phyloP scores from a whole-genome alignment of 345 rosid species.

The Ceriops decandra region DNA sequence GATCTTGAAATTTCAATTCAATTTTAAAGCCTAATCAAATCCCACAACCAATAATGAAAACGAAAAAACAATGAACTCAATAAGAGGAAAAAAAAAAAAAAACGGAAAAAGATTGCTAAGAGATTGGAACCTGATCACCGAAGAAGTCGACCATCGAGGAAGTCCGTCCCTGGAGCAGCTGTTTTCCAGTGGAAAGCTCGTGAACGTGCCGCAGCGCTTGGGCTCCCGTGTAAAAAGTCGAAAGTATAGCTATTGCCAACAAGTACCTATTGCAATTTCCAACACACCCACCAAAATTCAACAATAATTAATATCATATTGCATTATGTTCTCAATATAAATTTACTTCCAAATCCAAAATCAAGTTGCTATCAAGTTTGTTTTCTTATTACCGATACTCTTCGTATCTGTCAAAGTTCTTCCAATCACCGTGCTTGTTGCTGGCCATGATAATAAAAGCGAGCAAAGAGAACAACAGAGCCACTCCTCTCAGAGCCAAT shows the following conservation, averaged over 20 bases:
- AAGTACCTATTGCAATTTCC: conserved; percentile 48
- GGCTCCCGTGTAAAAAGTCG: conserved; percentile 54
- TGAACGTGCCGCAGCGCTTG: conserved; percentile 52
- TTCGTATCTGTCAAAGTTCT: conserved; percentile 62
- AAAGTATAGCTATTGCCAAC: conserved; percentile 66
- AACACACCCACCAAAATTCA: not conserved
- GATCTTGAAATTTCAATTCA: too few species aligned
- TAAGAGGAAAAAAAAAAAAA: not conserved
- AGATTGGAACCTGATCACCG: conserved; percentile 67
- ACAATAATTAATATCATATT: not conserved
- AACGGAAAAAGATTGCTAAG: not conserved
- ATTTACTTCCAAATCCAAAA: not conserved
- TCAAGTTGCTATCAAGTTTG: not conserved
- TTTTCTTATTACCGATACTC: conserved; percentile 57
- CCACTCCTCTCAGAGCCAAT: conserved; percentile 49
- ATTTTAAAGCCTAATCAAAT: too few species aligned
- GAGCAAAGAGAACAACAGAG: conserved; percentile 65
- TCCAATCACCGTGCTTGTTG: conserved; percentile 71
- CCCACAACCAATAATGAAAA: too few species aligned
- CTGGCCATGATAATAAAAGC: conserved; percentile 70
- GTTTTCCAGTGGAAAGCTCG: conserved; percentile 44
- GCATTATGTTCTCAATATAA: not conserved
- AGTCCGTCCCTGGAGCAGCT: conserved; percentile 36
- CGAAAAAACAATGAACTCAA: not conserved
- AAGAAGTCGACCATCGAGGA: conserved; percentile 58